Conservation (phyloP, 805 yeast genomes). For the Peterozyma xylosa region DNA sequence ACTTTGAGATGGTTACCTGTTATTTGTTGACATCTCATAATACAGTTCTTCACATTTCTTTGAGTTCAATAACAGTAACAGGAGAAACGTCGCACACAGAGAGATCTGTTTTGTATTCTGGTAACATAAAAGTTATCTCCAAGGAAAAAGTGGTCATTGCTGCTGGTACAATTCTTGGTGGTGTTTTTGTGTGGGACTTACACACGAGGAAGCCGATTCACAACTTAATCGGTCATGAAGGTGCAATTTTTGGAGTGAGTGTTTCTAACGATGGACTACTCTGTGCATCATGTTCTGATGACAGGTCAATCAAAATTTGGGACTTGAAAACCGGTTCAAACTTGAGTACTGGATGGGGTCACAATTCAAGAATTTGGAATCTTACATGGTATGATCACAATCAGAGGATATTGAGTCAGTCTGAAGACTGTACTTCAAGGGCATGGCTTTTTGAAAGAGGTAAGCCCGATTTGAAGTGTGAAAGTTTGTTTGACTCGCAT, state of each 20-base stretch:
- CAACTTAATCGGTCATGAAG: slow-evolving; percentile 71
- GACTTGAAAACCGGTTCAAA: slow-evolving; percentile 47
- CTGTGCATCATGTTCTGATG: slow-evolving; percentile 86
- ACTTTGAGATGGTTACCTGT: slow-evolving; percentile 26
- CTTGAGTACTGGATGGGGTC: slow-evolving; percentile 91
- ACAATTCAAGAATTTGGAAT: slow-evolving; percentile 89
- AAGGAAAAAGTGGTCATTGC: slow-evolving; percentile 46
- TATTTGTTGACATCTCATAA: slow-evolving; percentile 78
- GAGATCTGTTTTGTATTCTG: slow-evolving; percentile 83
- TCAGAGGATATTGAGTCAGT: slow-evolving; percentile 48
- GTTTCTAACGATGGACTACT: slow-evolving; percentile 47
- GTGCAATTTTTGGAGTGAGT: slow-evolving; percentile 80
- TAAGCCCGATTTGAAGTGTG: slow-evolving; percentile 28
- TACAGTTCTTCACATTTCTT: slow-evolving; percentile 36
- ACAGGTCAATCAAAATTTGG: slow-evolving; percentile 80
- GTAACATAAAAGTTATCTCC: slow-evolving; percentile 48
- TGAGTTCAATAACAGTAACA: slow-evolving; percentile 17
- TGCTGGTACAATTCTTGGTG: slow-evolving; percentile 92
- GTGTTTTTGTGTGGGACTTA: slow-evolving; percentile 74
- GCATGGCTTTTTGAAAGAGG: slow-evolving; percentile 51
- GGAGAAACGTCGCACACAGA: slow-evolving; percentile 45
- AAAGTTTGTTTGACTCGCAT: slow-evolving; percentile 57
- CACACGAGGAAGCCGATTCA: slow-evolving; percentile 33
- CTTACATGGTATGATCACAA: slow-evolving; percentile 40
- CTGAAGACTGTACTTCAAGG: slow-evolving; percentile 85